Evolutionary conservation across 305 asterid species (phyloP).

Genomic region (Fraxinus platypoda): DNA sequence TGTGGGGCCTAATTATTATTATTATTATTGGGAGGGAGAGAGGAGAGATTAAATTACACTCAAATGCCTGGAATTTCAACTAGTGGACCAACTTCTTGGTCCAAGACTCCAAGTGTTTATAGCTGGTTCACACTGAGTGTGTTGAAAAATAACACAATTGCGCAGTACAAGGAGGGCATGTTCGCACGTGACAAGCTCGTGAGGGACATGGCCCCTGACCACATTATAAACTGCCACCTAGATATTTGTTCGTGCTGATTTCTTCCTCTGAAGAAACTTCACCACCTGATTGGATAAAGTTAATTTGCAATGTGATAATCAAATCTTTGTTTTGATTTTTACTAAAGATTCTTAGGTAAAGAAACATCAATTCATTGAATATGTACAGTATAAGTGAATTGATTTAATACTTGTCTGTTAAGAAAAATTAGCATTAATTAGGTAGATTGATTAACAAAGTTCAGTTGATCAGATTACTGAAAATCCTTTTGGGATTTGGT

Average conservation of each 20-base stretch:
- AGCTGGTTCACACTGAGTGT: slow-evolving; percentile 25
- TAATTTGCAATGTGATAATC: neutral
- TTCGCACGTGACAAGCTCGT: slow-evolving; percentile 38
- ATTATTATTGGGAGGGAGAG: too few species aligned
- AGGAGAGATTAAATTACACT: slow-evolving; percentile 17
- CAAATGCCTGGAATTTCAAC: slow-evolving; percentile 31
- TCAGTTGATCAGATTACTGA: slow-evolving; percentile 35
- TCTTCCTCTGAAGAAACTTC: slow-evolving; percentile 4
- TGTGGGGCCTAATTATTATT: too few species aligned
- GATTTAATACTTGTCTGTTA: slow-evolving; percentile 14
- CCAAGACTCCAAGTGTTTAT: slow-evolving; percentile 39
- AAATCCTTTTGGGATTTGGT: slow-evolving; percentile 45
- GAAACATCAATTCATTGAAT: slow-evolving; percentile 38
- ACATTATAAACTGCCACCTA: slow-evolving; percentile 16
- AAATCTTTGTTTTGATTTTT: slow-evolving; percentile 37
- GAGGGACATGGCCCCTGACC: slow-evolving; percentile 24
- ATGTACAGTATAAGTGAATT: neutral
- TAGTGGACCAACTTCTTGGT: slow-evolving; percentile 33
- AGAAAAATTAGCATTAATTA: neutral
- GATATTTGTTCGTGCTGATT: slow-evolving; percentile 18
- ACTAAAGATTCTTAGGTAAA: slow-evolving; percentile 24
- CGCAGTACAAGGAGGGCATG: slow-evolving; percentile 35
- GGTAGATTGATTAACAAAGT: slow-evolving; percentile 33
- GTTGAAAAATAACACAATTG: slow-evolving; percentile 23
- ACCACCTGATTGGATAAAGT: neutral